Base-by-base conservation (phyloP, 2,329 filamentous ascomycete species). In the Arthrobotrys sinensis region DNA sequence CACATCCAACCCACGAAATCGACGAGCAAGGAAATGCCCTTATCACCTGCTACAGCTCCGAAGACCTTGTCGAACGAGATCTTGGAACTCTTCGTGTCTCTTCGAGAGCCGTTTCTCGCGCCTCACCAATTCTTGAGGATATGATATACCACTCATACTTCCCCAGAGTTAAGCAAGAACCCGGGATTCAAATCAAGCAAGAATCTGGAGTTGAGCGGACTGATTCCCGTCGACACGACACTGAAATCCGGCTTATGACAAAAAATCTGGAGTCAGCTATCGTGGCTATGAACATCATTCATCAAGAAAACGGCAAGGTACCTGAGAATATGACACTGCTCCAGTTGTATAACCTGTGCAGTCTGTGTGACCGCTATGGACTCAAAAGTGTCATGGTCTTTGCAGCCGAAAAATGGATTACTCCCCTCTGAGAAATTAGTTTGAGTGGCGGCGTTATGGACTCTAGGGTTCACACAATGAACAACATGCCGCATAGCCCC, bases 271-370 rank as follows among this genome's bases (percentile, higher is more conserved):
- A 60, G 7, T 40, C 43, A 21, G 50, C 52, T 8, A 6, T 69
- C 0, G 14, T 60, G 1, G 65, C 57, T 3, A 69, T 69, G 65
- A 60, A 48, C 28, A 69, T 69, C 24, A 28, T 69, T 19, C 65
- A 69, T 24, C 36, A 60, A 14, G 24, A 69, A 24, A 57, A 48
- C 38, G 16, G n/a, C 10, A 14, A 36, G n/a, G 34, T 57, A n/a
- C 52, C 65, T 1, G 46, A 38, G 34, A 48, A 16, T 12, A 28
- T 69, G 12, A 60, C 34, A 4, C 21, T 69, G 1, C 21, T 53
- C 4, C 50, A 69, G 24, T 12, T 69, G 14, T 69, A 69, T 21
- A 48, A 69, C 7, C 12, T 69, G 10, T 52, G 50, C 11, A 60
- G 34, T 10, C 48, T 69, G 5, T 69, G 65, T 36, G 38, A 69